Evolutionary conservation across 2,329 filamentous ascomycete genomes (phyloP).

Genomic region (Alternaria brassicae): DNA sequence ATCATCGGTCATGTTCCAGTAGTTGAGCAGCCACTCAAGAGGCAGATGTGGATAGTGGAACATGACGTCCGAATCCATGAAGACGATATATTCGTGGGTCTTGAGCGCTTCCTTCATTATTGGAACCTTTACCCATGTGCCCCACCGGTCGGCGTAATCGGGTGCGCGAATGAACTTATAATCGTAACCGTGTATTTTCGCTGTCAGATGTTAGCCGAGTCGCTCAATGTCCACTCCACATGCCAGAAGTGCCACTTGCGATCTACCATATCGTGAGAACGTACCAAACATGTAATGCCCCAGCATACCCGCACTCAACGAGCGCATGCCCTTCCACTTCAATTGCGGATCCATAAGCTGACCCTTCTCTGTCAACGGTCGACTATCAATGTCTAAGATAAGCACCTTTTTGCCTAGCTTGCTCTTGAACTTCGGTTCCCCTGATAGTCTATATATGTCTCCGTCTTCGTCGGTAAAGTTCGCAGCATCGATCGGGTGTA

Average conservation of each 20-base stretch:
- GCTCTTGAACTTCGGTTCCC: conserved; percentile 43
- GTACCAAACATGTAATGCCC: conserved; percentile 50
- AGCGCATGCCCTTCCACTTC: conserved; percentile 49
- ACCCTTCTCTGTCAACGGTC: conserved; percentile 43
- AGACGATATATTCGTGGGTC: conserved; percentile 55
- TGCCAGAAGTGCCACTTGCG: background rate
- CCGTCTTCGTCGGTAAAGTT: conserved; percentile 51
- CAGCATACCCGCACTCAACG: conserved; percentile 49
- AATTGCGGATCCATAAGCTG: conserved; percentile 48
- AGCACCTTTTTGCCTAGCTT: conserved; percentile 49
- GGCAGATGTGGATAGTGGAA: conserved; percentile 58
- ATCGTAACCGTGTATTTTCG: conserved; percentile 58
- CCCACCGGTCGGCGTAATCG: conserved; percentile 52
- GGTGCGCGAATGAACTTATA: conserved; percentile 58
- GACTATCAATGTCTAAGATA: conserved; percentile 50
- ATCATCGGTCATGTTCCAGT: conserved; percentile 57
- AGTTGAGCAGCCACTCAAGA: conserved; percentile 60
- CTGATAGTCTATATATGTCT: conserved; percentile 40
- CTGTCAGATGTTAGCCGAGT: conserved; percentile 33
- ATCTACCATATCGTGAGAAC: background rate
- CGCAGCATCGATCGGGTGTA: conserved; percentile 45
- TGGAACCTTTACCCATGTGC: conserved; percentile 60
- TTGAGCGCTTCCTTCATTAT: conserved; percentile 54
- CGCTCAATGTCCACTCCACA: background rate
- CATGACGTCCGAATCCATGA: conserved; percentile 60